Base-by-base conservation (phyloP, 108 stramenopile genomes). In the Fistulifera pelliculosa region DNA sequence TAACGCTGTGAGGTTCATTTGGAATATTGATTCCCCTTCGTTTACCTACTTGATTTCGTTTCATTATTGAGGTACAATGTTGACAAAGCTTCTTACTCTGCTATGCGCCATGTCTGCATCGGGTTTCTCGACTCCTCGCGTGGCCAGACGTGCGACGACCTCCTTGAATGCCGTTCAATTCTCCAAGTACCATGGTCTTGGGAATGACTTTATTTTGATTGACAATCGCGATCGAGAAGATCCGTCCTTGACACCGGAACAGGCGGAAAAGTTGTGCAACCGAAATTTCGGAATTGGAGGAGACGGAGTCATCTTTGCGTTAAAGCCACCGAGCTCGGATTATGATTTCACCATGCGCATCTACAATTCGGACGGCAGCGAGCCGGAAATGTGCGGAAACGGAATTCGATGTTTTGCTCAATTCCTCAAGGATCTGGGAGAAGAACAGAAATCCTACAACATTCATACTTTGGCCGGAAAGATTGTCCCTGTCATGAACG, bases 321-420 rank as follows among this genome's bases (percentile, higher is more conserved):
- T 98, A 43, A 80, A 87, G 47, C 81, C 91, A 5, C 84, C 87
- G 3, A 66, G 74, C 38, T 21, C 18, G 6, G 21, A 43, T 2
- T 89, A 74, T 61, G 96, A 98, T 61, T 95, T 94, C 65, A 66
- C 80, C 25, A 98, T 98, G 97, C 61, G 94, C 52, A 98, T 98
- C 51, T 96, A 95, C 85, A 98, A 98, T 63, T 80, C 79, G 31
- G 94, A 94, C 67, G 92, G 91, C 49, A 78, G 71, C 24, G 94
- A 96, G 74, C 96, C 97, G 22, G 95, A 98, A 71, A 98, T 98
- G 97, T 98, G 97, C 65, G 97, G 97, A 16, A 98, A 98, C 70
- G 97, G 97, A 8, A 98, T 98, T 60, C 86, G 97, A 38, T 96
- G 95, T 68, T 77, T 96, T 61, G 97, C 95, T 10, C 76, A 87